These are phyloP conservation scores for Taphrina populina DNA, from an alignment of 1,139 yeast species.

Conservation along the genomic window DNA sequence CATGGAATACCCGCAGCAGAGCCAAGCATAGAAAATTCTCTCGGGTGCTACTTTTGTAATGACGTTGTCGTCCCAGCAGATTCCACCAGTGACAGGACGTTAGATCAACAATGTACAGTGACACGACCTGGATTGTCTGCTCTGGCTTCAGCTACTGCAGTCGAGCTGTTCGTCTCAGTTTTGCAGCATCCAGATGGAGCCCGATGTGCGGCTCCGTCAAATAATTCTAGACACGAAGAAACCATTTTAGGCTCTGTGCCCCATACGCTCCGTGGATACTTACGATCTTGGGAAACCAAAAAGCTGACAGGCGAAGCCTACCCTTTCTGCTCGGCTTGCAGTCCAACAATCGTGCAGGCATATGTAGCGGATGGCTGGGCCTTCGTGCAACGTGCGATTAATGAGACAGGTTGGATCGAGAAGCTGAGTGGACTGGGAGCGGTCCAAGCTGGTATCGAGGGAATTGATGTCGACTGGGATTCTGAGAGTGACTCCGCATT, in stretches of 20 bases:
- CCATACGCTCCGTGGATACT: slow-evolving; percentile 86
- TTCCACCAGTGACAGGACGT: slow-evolving; percentile 62
- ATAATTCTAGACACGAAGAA: slow-evolving; percentile 14
- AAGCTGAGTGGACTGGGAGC: slow-evolving; percentile 71
- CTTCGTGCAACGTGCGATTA: slow-evolving; percentile 68
- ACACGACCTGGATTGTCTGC: slow-evolving; percentile 94
- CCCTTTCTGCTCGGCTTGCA: slow-evolving; percentile 81
- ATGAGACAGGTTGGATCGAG: slow-evolving; percentile 66
- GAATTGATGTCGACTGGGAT: slow-evolving; percentile 20
- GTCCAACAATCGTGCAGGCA: slow-evolving; percentile 55
- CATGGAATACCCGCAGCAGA: slow-evolving; percentile 58
- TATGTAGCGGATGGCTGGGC: slow-evolving; percentile 68
- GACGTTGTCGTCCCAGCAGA: slow-evolving; percentile 94
- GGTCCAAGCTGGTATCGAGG: slow-evolving; percentile 51
- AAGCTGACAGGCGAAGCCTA: slow-evolving; percentile 72
- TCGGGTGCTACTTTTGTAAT: slow-evolving; percentile 94
- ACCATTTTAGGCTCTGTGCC: slow-evolving; percentile 67
- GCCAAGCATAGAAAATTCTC: slow-evolving; percentile 41
- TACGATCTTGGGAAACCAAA: slow-evolving; percentile 62
- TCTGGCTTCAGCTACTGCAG: slow-evolving; percentile 82
- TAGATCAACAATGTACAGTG: slow-evolving; percentile 98
- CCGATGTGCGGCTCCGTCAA: slow-evolving; percentile 49
- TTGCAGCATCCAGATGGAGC: slow-evolving; percentile 63
- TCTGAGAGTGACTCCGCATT: background rate
- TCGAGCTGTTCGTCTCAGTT: slow-evolving; percentile 73